A percentile compares a stretch with the other conserved stretches of the same genome.
Conservation (phyloP, 148 eudicot genomes). For the Silene uniflora region DNA sequence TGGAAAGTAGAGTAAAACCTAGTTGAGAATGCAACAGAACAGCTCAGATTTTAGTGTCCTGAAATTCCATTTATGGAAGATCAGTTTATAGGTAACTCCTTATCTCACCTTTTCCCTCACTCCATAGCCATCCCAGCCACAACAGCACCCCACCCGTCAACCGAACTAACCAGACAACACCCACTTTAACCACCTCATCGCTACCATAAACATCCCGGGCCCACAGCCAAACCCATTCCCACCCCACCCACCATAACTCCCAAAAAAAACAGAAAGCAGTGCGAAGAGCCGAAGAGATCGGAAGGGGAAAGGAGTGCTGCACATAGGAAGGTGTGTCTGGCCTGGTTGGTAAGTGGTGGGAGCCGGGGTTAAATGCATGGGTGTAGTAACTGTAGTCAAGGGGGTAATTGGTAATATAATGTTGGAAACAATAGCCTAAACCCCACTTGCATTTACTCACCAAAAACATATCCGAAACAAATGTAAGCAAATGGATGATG, state of each 20-base stretch:
- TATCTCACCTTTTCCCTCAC: not conserved
- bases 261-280: not conserved
- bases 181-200: not conserved
- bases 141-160: not conserved
- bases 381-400: not conserved
- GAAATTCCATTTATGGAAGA: not conserved
- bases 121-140: not conserved
- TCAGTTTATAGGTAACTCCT: not conserved
- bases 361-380: not conserved
- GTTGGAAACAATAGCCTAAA: not conserved
- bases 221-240: not conserved
- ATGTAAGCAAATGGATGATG: not conserved
- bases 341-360: not conserved
- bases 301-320: not conserved
- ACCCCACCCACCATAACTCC: not conserved
- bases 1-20: constrained; percentile 32
- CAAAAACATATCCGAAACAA: not conserved
- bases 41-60: not conserved
- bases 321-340: not conserved
- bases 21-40: constrained; percentile 14
- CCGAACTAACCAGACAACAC: not conserved
- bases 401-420: not conserved
- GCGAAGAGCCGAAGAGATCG: not conserved
- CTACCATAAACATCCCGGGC: not conserved
- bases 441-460: not conserved